A percentile compares a stretch with the other conserved stretches of the same genome.
phyloP scores from a whole-genome alignment of 768 basidiomycete genomes.

The Tulasnella sp. region DNA sequence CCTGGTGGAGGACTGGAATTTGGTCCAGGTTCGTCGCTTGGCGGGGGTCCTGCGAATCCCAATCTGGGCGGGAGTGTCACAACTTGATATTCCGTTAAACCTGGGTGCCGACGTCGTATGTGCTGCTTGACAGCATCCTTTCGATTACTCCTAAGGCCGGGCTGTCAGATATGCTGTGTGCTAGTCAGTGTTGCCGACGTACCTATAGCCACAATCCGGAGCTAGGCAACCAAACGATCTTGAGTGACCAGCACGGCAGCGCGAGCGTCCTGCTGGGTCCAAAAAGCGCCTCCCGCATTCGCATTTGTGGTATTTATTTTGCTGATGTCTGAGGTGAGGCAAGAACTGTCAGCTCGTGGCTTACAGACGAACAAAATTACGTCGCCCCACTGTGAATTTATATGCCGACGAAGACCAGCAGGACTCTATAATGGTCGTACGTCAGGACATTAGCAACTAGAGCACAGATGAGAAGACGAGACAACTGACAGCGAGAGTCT shows the following conservation, averaged over 20 bases:
- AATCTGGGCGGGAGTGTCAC: not conserved
- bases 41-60: not conserved
- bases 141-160: not conserved
- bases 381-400: not conserved
- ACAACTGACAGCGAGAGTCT: not conserved
- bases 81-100: not conserved
- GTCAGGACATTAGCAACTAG: not conserved
- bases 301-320: not conserved
- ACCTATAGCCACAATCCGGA: not conserved
- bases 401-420: not conserved
- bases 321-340: not conserved
- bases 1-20: not conserved
- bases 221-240: not conserved
- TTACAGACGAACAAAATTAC: not conserved
- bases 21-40: not conserved
- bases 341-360: not conserved
- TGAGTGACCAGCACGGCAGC: constrained; percentile 2
- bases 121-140: not conserved
- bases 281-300: not conserved
- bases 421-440: not conserved
- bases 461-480: not conserved
- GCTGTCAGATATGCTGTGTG: not conserved
- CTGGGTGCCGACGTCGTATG: not conserved
- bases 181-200: not conserved
- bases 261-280: not conserved